Percentiles rank a stretch among this genome's conserved stretches.
Conservation (phyloP, 805 yeast species). For the Candida piceae region DNA sequence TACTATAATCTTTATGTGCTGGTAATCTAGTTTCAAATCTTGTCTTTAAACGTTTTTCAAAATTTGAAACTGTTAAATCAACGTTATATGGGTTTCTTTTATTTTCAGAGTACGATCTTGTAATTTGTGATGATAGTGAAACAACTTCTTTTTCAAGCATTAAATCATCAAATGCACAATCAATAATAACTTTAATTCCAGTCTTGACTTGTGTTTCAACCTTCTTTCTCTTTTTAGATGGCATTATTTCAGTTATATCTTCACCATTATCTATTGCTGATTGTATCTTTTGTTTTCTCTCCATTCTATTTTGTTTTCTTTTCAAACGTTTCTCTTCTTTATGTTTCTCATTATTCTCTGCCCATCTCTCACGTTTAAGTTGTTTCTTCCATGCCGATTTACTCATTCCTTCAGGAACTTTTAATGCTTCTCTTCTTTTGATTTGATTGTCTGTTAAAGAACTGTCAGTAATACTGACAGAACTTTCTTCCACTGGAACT, state of each 20-base stretch:
- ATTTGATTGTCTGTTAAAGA: neutral
- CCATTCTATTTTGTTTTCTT: slow-evolving; percentile 38
- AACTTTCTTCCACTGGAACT: too few species aligned
- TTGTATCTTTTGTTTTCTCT: slow-evolving; percentile 26
- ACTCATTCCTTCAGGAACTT: slow-evolving; percentile 81
- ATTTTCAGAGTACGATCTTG: slow-evolving; percentile 77
- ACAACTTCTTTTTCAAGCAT: slow-evolving; percentile 72
- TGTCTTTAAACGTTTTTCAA: slow-evolving; percentile 57
- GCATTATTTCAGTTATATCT: slow-evolving; percentile 30
- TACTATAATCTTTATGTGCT: slow-evolving; percentile 62
- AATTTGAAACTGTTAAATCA: slow-evolving; percentile 55
- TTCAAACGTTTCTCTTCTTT: slow-evolving; percentile 49
- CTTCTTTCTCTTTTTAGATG: slow-evolving; percentile 29
- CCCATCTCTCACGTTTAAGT: slow-evolving; percentile 50
- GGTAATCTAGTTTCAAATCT: slow-evolving; percentile 64
- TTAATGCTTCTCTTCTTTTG: slow-evolving; percentile 4
- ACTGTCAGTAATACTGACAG: neutral
- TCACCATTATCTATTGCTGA: slow-evolving; percentile 36
- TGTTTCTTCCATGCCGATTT: slow-evolving; percentile 78
- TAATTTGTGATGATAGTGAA: slow-evolving; percentile 74
- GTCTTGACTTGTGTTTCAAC: slow-evolving; percentile 45
- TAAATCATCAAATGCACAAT: slow-evolving; percentile 85
- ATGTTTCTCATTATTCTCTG: slow-evolving; percentile 58
- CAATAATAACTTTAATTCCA: slow-evolving; percentile 60
- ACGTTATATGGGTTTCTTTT: slow-evolving; percentile 55